Conservation (phyloP, 306 rosid genomes). For the Gastrolobium bilobum region DNA sequence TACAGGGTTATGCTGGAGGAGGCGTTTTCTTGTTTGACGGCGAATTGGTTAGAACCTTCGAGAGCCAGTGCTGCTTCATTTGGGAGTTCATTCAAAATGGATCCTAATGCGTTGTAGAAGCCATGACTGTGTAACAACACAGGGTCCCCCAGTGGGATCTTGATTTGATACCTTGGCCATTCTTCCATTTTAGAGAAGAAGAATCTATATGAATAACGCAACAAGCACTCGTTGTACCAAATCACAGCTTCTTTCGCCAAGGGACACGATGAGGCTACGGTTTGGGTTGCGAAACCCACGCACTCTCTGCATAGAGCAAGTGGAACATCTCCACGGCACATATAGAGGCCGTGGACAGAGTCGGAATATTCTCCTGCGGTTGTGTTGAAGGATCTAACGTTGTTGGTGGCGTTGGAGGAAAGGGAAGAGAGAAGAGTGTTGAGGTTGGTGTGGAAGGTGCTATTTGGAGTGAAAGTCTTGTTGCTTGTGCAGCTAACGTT, state of each 20-base stretch:
- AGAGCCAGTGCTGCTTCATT: slow-evolving; percentile 49
- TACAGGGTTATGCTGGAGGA: slow-evolving; percentile 37
- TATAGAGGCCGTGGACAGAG: slow-evolving; percentile 56
- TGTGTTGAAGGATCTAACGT: slow-evolving; percentile 53
- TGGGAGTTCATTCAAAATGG: slow-evolving; percentile 37
- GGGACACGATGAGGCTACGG: slow-evolving; percentile 43
- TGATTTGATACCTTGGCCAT: slow-evolving; percentile 45
- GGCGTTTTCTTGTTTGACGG: slow-evolving; percentile 49
- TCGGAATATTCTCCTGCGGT: slow-evolving; percentile 22
- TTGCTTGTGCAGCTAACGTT: slow-evolving; percentile 52
- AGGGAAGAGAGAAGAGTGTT: slow-evolving; percentile 53
- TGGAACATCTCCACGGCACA: slow-evolving; percentile 60
- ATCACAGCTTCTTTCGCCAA: slow-evolving; percentile 47
- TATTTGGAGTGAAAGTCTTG: slow-evolving; percentile 50
- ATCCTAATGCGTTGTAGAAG: slow-evolving; percentile 47
- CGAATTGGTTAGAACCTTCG: not conserved
- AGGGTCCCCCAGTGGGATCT: slow-evolving; percentile 57
- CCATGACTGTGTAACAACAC: slow-evolving; percentile 29
- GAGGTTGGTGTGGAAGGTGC: slow-evolving; percentile 51
- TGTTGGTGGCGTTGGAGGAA: slow-evolving; percentile 49
- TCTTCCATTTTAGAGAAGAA: slow-evolving; percentile 53
- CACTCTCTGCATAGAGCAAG: slow-evolving; percentile 58
- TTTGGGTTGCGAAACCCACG: slow-evolving; percentile 47
- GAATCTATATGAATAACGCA: slow-evolving; percentile 50
- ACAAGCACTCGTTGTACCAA: slow-evolving; percentile 62